Evolutionary conservation across 441 rosid species (phyloP), one percentile per base, ranked within the genome.

Genomic region (Bruguiera hainesii): DNA sequence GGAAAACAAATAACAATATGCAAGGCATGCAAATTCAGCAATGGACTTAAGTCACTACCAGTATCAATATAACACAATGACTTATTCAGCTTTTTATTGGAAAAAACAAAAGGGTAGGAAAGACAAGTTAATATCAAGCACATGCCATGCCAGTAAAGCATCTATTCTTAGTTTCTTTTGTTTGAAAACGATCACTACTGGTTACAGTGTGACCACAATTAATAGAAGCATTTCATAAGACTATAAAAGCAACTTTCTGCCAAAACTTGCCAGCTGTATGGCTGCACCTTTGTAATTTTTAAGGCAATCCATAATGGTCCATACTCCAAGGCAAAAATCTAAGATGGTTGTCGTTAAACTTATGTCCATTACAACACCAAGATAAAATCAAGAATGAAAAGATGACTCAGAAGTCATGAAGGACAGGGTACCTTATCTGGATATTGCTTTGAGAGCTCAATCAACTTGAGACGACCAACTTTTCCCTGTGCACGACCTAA

Each of bases 401-500:
- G 5, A 25, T 8, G 15, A 53, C 6, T n/a, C 28, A 21, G 20
- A 53, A n/a, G 49, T 21, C 20, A 31, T 9, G 61, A n/a, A 60
- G 56, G 60, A 72, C 31, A 60, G 30, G 56, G 64, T 74, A 91
- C 99, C 97, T 91, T 91, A 61, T 90, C 83, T 49, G 96, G 93
- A 79, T 78, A 87, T 71, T 87, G 88, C 72, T 86, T 82, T 51
- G 98, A 83, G 33, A 95, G 90, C 73, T 91, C 88, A 46, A 95
- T 91, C 72, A 95, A 72, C 73, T 80, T 83, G 69, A 95, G 89
- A 63, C 99, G 87, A n/a, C 97, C 99, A 73, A 77, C 74, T 79
- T 91, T 91, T 63, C 85, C 89, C 69, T 91, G 99, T 15, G 93
- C 96, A 65, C 98, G 91, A 52, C 98, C 99, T 67, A 95, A 80